phyloP scores from a whole-genome alignment of 768 basidiomycete genomes.

The Chalciporus sphaerocephalus region DNA sequence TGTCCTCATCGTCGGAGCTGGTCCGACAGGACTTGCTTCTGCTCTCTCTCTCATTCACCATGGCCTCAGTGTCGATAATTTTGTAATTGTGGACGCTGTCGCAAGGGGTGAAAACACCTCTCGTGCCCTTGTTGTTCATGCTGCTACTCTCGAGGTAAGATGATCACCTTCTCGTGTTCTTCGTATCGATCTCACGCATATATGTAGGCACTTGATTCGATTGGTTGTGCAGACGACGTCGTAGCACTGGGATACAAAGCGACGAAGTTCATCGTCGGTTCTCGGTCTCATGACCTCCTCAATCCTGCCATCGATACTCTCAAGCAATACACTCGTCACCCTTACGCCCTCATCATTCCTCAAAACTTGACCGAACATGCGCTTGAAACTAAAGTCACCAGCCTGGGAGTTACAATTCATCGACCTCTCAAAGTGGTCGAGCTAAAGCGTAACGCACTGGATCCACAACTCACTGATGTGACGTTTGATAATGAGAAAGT shows the following conservation, averaged over 20 bases:
- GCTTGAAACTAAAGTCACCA: slow-evolving; percentile 33
- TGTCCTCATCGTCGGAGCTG: slow-evolving; percentile 49
- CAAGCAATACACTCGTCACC: slow-evolving; percentile 41
- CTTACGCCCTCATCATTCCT: slow-evolving; percentile 41
- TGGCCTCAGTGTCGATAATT: slow-evolving; percentile 33
- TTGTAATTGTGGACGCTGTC: slow-evolving; percentile 43
- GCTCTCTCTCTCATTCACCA: slow-evolving; percentile 45
- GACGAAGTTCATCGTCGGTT: slow-evolving; percentile 24
- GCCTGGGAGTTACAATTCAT: slow-evolving; percentile 31
- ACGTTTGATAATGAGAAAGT: slow-evolving; percentile 44
- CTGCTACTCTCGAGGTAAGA: slow-evolving; percentile 56
- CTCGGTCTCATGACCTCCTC: slow-evolving; percentile 28
- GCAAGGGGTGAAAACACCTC: slow-evolving; percentile 37
- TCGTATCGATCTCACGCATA: no score
- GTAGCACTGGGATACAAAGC: slow-evolving; percentile 37
- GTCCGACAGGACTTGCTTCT: slow-evolving; percentile 45
- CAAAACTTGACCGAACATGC: slow-evolving; percentile 45
- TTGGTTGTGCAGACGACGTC: slow-evolving; percentile 40
- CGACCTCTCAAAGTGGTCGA: slow-evolving; percentile 39
- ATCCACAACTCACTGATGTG: slow-evolving; percentile 35
- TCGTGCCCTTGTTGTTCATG: slow-evolving; percentile 46
- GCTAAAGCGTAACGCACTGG: slow-evolving; percentile 30
- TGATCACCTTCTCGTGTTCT: no score
- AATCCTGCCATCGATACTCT: slow-evolving; percentile 34
- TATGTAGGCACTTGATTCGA: slow-evolving; percentile 45